A percentile compares a stretch with the other conserved stretches of the same genome.
phyloP scores from a whole-genome alignment of 768 basidiomycete genomes.

The Mrakia gelida region DNA sequence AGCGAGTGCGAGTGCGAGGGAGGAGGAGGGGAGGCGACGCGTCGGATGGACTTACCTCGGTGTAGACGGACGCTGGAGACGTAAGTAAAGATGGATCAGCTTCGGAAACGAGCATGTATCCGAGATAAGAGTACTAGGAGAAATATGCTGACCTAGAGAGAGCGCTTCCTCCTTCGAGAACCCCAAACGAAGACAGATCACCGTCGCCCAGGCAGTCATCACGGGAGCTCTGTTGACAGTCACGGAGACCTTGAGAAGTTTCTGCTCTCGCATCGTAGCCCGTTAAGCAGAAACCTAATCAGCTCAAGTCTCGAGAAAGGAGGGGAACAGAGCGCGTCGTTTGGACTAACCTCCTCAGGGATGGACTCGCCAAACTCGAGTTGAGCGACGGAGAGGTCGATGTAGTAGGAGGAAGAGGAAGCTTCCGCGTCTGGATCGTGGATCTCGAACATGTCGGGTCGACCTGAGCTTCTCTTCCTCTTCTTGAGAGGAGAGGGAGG shows the following conservation, averaged over 20 bases:
- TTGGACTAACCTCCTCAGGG: background rate
- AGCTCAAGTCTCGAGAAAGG: background rate
- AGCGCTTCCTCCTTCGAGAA: conserved; percentile 85
- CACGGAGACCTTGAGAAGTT: conserved; percentile 37
- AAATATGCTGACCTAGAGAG: conserved; percentile 80
- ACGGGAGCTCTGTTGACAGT: conserved; percentile 87
- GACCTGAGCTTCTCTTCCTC: background rate
- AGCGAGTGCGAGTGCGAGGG: background rate
- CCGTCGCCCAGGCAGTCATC: conserved; percentile 87
- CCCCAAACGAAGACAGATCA: conserved; percentile 79
- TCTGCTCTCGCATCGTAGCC: background rate
- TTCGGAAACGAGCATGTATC: no score
- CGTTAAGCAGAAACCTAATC: no score
- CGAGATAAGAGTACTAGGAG: no score
- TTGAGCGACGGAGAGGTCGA: background rate
- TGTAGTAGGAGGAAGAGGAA: background rate
- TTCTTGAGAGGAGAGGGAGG: background rate
- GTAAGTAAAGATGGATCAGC: no score
- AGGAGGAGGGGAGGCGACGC: background rate
- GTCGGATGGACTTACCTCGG: background rate
- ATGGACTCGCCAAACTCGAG: background rate
- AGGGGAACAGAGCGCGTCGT: background rate
- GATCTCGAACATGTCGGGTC: conserved; percentile 15
- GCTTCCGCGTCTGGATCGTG: background rate
- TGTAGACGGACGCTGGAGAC: conserved; percentile 13